phyloP scores from a whole-genome alignment of 1,284 basidiomycete genomes.

The Trametes hirsuta region DNA sequence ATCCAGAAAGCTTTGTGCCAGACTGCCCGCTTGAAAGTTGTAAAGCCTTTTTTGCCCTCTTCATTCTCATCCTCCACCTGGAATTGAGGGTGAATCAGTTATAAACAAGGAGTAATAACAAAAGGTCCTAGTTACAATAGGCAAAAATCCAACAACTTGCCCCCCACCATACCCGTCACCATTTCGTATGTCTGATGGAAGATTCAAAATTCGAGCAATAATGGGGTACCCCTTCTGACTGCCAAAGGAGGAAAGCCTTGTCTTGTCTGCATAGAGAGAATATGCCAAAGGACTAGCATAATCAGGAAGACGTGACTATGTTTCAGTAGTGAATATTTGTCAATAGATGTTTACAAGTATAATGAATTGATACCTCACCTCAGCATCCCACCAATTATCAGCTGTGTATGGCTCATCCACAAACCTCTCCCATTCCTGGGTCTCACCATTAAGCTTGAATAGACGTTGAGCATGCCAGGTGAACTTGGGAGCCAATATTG shows the following conservation, averaged over 20 bases:
- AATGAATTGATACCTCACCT: slow-evolving; percentile 26
- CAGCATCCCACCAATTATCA: slow-evolving; percentile 32
- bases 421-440: slow-evolving; percentile 25
- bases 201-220: slow-evolving; percentile 40
- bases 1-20: slow-evolving; percentile 34
- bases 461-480: slow-evolving; percentile 32
- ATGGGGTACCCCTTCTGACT: slow-evolving; percentile 48
- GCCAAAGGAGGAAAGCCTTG: slow-evolving; percentile 46
- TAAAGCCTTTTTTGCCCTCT: slow-evolving; percentile 21
- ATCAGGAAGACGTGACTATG: slow-evolving; percentile 19
- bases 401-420: slow-evolving; percentile 37
- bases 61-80: slow-evolving; percentile 20
- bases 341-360: too few relatives aligned
- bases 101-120: not conserved
- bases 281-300: slow-evolving; percentile 30
- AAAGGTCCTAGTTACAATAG: slow-evolving; percentile 19
- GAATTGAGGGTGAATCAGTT: not conserved
- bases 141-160: slow-evolving; percentile 40
- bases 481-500: slow-evolving; percentile 27
- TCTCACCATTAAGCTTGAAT: slow-evolving; percentile 26
- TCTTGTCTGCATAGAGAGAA: slow-evolving; percentile 50
- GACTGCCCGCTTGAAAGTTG: slow-evolving; percentile 30
- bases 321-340: too few relatives aligned
- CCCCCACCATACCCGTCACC: slow-evolving; percentile 41
- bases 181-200: slow-evolving; percentile 43